Evolutionary conservation across 306 rosid species (phyloP).

Genomic region (Lathyrus aphaca): DNA sequence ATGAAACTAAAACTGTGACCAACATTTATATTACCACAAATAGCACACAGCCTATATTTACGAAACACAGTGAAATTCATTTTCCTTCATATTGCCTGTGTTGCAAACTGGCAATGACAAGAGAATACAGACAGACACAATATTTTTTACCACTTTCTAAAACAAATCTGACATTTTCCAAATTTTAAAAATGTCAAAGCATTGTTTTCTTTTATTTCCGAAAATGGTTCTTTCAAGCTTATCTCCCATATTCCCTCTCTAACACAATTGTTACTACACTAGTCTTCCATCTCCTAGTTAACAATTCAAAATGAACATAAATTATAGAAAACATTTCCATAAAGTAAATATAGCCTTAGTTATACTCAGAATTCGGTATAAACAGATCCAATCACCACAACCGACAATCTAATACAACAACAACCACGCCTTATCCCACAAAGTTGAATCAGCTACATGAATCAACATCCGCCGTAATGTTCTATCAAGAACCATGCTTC

Average conservation of each 20-base stretch:
- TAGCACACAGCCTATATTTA: not conserved
- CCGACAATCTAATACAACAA: not conserved
- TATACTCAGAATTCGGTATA: slow-evolving; percentile 19
- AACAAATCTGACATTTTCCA: not conserved
- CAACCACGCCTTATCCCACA: too few relatives aligned
- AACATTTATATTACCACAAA: slow-evolving; percentile 25
- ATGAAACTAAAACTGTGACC: not conserved
- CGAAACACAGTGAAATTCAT: slow-evolving; percentile 13
- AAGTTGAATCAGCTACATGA: too few relatives aligned
- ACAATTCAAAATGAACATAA: not conserved
- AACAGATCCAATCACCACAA: slow-evolving; percentile 20
- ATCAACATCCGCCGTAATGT: too few relatives aligned
- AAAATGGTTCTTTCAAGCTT: not conserved
- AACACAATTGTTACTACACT: not conserved
- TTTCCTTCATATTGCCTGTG: not conserved
- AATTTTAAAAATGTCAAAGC: not conserved
- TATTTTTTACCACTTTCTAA: not conserved
- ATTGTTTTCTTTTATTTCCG: not conserved
- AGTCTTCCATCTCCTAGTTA: not conserved
- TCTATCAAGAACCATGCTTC: too few relatives aligned
- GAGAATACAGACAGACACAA: not conserved
- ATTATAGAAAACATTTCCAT: not conserved
- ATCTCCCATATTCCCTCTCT: not conserved
- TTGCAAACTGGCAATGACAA: slow-evolving; percentile 1
- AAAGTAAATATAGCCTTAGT: not conserved